Base-by-base conservation (phyloP, 148 eudicot genomes). In the Diospyros lotus region DNA sequence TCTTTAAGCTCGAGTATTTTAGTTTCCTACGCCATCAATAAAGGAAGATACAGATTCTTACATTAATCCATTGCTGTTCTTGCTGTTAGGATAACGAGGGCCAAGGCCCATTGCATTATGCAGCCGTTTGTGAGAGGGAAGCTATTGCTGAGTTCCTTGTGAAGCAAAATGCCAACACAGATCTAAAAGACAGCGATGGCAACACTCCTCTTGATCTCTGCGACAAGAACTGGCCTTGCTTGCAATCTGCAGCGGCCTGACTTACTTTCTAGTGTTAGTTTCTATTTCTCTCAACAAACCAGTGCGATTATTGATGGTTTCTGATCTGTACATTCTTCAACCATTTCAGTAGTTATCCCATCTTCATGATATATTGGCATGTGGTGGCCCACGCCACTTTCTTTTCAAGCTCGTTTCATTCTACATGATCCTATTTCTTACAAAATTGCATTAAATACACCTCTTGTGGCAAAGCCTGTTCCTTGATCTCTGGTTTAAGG, bases 71-170 rank as follows among this genome's bases (percentile, higher is more conserved):
- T 4, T 68, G 18, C 13, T 13, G 15, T 9, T 55, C 6, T 69
- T 38, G 45, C 17, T 40, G 6, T 84, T 75, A 95, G 98, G 98
- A 95, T 79, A 86, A 83, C 75, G 97, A 95, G 83, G 99, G 99
- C 50, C 97, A 95, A 72, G 88, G 90, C 50, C 84, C 98, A 4
- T 74, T 95, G 87, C 98, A 95, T 77, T 95, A 92, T 71, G 98
- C 98, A 28, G 94, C 90, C 75, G 91, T 95, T 62, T 95, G 98
- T 76, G 97, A 92, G 58, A 89, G 98, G 79, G 86, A 87, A 82
- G 87, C 81, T 45, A 87, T 95, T 17, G 91, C 94, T 0, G 90
- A 95, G 71, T 82, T 88, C 80, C 96, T 92, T 52, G 89, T 92
- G 84, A 87, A 92, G 75, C 88, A 89, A 42, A 88, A 84, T 41